Conservation (phyloP, 768 basidiomycete species). For the Chalciporus pseudorubinellus region DNA sequence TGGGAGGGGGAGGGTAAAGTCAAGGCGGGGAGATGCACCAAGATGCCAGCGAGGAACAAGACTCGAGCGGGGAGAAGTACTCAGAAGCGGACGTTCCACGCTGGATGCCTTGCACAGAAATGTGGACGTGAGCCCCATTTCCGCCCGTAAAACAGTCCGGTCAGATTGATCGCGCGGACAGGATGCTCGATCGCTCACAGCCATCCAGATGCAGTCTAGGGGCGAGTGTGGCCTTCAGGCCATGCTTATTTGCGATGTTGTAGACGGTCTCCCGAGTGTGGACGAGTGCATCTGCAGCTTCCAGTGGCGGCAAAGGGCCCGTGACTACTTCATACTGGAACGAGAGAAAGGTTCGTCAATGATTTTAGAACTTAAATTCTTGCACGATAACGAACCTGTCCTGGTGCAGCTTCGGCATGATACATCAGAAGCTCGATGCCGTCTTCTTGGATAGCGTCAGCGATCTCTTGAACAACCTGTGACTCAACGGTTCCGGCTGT, state of each 20-base stretch:
- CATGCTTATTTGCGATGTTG: constrained; percentile 63
- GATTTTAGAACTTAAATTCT: too few species aligned
- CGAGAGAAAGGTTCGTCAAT: neutral
- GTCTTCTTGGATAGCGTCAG: constrained; percentile 42
- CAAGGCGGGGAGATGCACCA: constrained; percentile 55
- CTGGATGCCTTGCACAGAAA: constrained; percentile 51
- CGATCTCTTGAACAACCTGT: constrained; percentile 56
- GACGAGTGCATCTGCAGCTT: constrained; percentile 65
- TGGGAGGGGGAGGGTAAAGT: constrained; percentile 55
- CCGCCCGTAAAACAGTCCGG: constrained; percentile 47
- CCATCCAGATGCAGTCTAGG: constrained; percentile 49
- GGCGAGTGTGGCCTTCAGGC: constrained; percentile 62
- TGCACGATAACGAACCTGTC: constrained; percentile 61
- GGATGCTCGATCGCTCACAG: constrained; percentile 19
- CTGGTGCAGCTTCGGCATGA: constrained; percentile 68
- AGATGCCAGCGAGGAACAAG: constrained; percentile 60
- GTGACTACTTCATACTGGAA: constrained; percentile 64
- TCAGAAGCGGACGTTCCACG: constrained; percentile 17
- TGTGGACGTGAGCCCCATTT: constrained; percentile 58
- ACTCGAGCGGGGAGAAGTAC: constrained; percentile 43
- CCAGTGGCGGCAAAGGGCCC: constrained; percentile 61
- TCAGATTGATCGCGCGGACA: too few species aligned
- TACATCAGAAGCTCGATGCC: constrained; percentile 66
- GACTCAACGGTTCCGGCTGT: constrained; percentile 46
- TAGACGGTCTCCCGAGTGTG: constrained; percentile 66